Conservation (phyloP, 257 asterid genomes). For the Gynochthodes officinalis region DNA sequence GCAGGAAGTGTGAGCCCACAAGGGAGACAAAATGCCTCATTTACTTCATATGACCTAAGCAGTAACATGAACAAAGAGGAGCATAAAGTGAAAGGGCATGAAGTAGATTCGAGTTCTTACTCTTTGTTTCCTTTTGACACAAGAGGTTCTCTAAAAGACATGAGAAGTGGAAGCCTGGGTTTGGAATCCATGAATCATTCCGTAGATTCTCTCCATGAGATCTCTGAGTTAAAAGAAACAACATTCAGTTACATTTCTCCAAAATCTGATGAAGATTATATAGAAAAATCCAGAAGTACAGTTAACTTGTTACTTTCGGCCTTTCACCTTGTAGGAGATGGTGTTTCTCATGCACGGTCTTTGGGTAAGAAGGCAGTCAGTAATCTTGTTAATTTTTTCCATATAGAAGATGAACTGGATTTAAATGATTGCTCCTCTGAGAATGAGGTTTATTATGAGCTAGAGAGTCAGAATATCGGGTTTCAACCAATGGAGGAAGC, state of each 20-base stretch:
- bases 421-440: constrained; percentile 11
- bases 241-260: constrained; percentile 30
- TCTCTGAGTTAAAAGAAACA: constrained; percentile 63
- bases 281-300: constrained; percentile 44
- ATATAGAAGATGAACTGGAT: constrained; percentile 52
- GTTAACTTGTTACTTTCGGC: constrained; percentile 79
- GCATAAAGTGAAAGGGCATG: constrained; percentile 17
- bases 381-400: constrained; percentile 78
- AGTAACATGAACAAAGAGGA: constrained; percentile 52
- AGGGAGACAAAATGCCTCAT: constrained; percentile 48
- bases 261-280: constrained; percentile 31
- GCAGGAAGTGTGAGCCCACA: constrained; percentile 54
- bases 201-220: constrained; percentile 50
- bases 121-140: constrained; percentile 35
- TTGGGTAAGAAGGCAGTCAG: constrained; percentile 89
- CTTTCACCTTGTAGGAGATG: constrained; percentile 83
- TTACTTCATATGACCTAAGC: constrained; percentile 33
- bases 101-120: constrained; percentile 28
- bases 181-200: constrained; percentile 44
- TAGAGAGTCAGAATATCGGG: constrained; percentile 9
- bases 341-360: constrained; percentile 90
- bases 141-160: constrained; percentile 55
- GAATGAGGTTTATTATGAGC: constrained; percentile 16
- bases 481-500: constrained; percentile 5
- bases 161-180: constrained; percentile 45